phyloP scores from a whole-genome alignment of 108 stramenopile genomes.

The Aurantiochytrium sp. region DNA sequence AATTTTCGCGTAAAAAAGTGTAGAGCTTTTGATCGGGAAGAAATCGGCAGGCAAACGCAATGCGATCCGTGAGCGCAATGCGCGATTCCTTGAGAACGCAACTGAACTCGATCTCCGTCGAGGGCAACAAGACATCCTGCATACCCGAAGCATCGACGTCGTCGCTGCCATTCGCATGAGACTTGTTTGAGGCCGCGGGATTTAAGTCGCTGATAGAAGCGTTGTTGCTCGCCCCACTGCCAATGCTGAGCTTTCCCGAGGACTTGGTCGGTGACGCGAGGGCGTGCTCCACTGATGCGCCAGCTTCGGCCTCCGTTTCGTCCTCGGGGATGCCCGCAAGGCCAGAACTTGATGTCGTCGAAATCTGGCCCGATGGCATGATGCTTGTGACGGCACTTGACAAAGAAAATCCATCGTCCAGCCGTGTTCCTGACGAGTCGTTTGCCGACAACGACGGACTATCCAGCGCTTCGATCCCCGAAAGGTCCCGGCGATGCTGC shows the following conservation, averaged over 20 bases:
- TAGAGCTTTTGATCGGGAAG: neutral
- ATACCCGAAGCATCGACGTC: too few species aligned
- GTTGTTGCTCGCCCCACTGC: too few species aligned
- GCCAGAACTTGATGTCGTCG: neutral
- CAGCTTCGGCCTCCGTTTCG: neutral
- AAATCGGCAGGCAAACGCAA: neutral
- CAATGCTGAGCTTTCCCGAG: too few species aligned
- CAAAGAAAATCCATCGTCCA: neutral
- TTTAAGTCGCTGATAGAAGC: too few species aligned
- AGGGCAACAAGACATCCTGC: too few species aligned
- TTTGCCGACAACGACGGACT: too few species aligned
- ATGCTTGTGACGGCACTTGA: too few species aligned
- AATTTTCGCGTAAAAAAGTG: neutral
- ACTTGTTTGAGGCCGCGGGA: too few species aligned
- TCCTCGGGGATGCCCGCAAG: neutral
- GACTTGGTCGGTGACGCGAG: too few species aligned
- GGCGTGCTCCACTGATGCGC: neutral
- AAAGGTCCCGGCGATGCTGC: neutral
- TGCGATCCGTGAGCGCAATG: neutral
- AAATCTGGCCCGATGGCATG: too few species aligned
- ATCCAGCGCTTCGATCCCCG: neutral
- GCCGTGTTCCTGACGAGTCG: neutral
- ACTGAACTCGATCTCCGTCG: neutral
- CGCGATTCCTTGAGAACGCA: neutral
- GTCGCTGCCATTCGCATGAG: too few species aligned